Evolutionary conservation across 306 rosid genomes (phyloP).

Genomic region (Sechiopsis laciniata): DNA sequence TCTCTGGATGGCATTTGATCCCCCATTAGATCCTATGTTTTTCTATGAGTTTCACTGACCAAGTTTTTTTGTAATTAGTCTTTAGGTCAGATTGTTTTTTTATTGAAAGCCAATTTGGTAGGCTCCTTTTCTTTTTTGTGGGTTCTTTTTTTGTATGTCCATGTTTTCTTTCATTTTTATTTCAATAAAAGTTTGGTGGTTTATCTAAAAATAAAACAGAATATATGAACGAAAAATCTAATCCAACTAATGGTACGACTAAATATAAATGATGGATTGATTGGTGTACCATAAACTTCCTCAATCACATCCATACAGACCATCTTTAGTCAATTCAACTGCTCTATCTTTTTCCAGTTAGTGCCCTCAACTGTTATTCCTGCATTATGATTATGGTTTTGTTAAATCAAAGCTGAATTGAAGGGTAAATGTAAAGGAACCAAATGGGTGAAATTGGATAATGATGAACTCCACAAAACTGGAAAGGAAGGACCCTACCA

Average conservation of each 20-base stretch:
- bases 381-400: neutral
- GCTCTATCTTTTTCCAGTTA: conserved; percentile 1
- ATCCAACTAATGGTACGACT: neutral
- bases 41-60: too few relatives aligned
- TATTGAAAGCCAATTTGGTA: too few relatives aligned
- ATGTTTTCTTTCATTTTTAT: too few relatives aligned
- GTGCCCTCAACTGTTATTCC: conserved; percentile 14
- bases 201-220: neutral
- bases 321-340: conserved; percentile 8
- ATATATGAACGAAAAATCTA: conserved; percentile 3
- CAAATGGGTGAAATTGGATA: neutral
- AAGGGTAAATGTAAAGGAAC: neutral
- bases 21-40: too few relatives aligned
- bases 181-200: too few relatives aligned
- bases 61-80: too few relatives aligned
- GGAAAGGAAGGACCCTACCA: conserved; percentile 17
- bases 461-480: conserved; percentile 18
- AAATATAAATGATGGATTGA: neutral
- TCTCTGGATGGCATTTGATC: too few relatives aligned
- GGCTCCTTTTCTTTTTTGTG: too few relatives aligned
- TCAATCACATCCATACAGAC: neutral
- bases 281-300: conserved; percentile 6
- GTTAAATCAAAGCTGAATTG: neutral
- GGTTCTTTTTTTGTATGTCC: too few relatives aligned
- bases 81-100: too few relatives aligned